These are phyloP conservation scores for Trichoderma virens DNA, from an alignment of 495 filamentous ascomycete genomes.

Conservation along the genomic window DNA sequence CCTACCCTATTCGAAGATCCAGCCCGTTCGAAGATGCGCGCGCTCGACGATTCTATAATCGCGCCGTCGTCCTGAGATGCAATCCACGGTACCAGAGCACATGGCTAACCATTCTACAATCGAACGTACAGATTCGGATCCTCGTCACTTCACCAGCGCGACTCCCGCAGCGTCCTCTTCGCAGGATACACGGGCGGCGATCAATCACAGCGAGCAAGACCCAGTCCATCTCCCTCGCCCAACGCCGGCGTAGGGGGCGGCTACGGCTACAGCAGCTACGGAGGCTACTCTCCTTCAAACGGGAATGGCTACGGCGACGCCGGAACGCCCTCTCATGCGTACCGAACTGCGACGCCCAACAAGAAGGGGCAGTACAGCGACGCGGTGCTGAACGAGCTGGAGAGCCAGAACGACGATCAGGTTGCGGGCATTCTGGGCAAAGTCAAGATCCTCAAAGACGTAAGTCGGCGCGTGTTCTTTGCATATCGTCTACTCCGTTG, in stretches of 20 bases:
- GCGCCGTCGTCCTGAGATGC: too few relatives aligned
- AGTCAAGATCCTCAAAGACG: conserved; percentile 86
- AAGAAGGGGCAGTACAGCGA: conserved; percentile 87
- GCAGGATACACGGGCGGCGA: conserved; percentile 64
- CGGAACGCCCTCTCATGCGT: conserved; percentile 23
- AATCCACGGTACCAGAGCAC: not conserved
- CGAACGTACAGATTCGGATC: conserved; percentile 44
- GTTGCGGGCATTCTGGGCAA: conserved; percentile 86
- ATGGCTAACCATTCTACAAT: not conserved
- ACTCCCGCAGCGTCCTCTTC: conserved; percentile 84
- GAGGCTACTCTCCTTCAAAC: not conserved
- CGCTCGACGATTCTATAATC: too few relatives aligned
- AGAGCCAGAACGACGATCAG: conserved; percentile 89
- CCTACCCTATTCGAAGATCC: conserved; percentile 6
- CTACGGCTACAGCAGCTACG: conserved; percentile 18
- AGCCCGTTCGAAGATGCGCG: not conserved
- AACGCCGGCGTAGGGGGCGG: not conserved
- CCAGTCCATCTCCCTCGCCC: conserved; percentile 36
- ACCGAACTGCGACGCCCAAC: conserved; percentile 71
- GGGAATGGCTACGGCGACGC: conserved; percentile 30
- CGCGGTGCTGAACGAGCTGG: conserved; percentile 84
- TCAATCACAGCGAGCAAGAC: conserved; percentile 36
- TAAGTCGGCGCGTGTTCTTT: conserved; percentile 35
- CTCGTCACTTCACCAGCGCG: conserved; percentile 67
- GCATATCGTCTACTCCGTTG: not conserved